Conservation (phyloP, 441 rosid species). For the Croton setiger region DNA sequence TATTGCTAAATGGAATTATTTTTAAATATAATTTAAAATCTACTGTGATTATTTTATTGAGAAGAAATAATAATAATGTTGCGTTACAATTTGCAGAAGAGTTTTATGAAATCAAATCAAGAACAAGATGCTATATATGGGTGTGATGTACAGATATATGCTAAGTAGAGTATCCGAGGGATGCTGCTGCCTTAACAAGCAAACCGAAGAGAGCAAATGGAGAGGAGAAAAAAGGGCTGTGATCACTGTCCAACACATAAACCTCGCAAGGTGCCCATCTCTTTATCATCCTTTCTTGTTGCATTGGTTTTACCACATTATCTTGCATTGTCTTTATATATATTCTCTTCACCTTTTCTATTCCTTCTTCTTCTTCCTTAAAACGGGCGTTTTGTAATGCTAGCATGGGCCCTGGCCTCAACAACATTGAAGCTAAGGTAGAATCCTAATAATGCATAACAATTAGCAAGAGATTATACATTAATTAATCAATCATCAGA, state of each 20-base stretch:
- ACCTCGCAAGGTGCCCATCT: constrained; percentile 64
- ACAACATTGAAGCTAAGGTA: constrained; percentile 48
- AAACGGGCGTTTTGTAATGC: constrained; percentile 45
- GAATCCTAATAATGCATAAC: constrained; percentile 35
- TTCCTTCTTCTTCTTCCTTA: constrained; percentile 2
- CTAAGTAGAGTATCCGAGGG: neutral
- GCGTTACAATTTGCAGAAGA: neutral
- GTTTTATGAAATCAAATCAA: neutral
- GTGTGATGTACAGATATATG: no score
- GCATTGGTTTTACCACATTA: constrained; percentile 52
- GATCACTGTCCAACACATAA: constrained; percentile 59
- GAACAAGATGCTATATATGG: no score
- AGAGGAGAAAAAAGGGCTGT: constrained; percentile 74
- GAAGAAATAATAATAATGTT: neutral
- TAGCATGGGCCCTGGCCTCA: constrained; percentile 60
- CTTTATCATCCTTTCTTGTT: constrained; percentile 64
- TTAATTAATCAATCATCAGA: no score
- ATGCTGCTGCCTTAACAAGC: constrained; percentile 51
- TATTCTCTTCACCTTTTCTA: constrained; percentile 40
- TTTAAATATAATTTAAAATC: no score
- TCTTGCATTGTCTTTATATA: constrained; percentile 60
- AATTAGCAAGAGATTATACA: neutral
- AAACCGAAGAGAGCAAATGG: constrained; percentile 60
- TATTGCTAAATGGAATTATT: no score
- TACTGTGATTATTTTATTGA: no score